These are phyloP conservation scores for Bryoerythrophyllum caledonicum DNA, from an alignment of 225 moss, liverwort and hornwort species.

Conservation along the genomic window DNA sequence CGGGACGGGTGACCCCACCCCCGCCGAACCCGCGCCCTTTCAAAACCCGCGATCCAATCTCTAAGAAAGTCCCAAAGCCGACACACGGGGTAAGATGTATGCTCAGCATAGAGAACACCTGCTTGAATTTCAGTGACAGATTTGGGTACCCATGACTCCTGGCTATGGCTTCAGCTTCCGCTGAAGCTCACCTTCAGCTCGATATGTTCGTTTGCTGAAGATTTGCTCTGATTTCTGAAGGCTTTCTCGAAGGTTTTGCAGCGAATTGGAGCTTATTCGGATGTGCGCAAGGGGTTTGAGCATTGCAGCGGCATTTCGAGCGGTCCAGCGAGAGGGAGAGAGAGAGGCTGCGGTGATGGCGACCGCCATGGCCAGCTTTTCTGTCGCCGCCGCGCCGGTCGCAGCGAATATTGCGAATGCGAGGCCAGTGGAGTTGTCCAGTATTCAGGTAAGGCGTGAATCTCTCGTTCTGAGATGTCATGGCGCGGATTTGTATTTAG, in stretches of 20 bases:
- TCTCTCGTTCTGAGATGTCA: background rate
- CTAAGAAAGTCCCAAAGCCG: too few species aligned
- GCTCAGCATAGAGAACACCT: too few species aligned
- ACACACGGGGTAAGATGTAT: too few species aligned
- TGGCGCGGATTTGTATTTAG: background rate
- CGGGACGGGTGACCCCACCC: background rate
- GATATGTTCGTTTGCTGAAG: background rate
- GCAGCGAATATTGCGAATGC: slow-evolving; percentile 13
- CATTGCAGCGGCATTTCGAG: slow-evolving; percentile 15
- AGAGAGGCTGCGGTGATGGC: background rate
- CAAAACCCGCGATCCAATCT: background rate
- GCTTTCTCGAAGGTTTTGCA: background rate
- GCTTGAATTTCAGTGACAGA: too few species aligned
- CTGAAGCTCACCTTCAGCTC: background rate
- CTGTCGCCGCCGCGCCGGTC: slow-evolving; percentile 10
- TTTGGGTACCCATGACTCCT: background rate
- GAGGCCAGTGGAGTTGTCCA: background rate
- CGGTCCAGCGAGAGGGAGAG: background rate
- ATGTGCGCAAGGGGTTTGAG: background rate
- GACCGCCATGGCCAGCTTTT: slow-evolving; percentile 27
- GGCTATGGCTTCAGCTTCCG: background rate
- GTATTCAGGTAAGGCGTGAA: background rate
- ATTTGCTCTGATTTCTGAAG: background rate
- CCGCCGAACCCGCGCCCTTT: background rate
- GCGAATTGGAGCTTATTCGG: slow-evolving; percentile 1